Percentiles rank a stretch among this genome's conserved stretches.
These are phyloP conservation scores for Haplosporangium sp. DNA, from an alignment of 371 early-diverging fungal species.

Conservation along the genomic window DNA sequence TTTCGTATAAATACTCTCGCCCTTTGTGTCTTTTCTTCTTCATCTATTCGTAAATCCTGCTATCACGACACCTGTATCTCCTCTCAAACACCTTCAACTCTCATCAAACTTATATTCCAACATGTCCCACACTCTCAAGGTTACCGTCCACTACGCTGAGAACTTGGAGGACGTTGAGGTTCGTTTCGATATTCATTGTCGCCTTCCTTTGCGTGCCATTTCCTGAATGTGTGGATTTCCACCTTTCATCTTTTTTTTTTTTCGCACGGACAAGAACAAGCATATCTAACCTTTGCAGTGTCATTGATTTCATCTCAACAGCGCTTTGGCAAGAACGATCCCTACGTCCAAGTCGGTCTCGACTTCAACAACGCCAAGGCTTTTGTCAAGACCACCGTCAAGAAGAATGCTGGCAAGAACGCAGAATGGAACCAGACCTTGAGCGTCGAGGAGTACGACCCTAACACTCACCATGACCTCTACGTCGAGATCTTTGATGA, in stretches of 20 bases:
- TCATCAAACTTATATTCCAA: neutral
- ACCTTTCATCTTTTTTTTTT: neutral
- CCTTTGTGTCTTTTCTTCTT: neutral
- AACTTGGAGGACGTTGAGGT: slow-evolving; percentile 45
- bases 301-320: neutral
- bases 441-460: slow-evolving; percentile 35
- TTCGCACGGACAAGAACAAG: no score
- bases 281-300: no score
- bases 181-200: neutral
- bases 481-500: slow-evolving; percentile 67
- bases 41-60: neutral
- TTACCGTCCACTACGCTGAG: slow-evolving; percentile 16
- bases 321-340: slow-evolving; percentile 47
- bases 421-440: slow-evolving; percentile 66
- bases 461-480: slow-evolving; percentile 57
- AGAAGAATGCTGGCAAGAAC: slow-evolving; percentile 60
- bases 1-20: slow-evolving; percentile 9
- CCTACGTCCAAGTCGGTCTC: slow-evolving; percentile 27
- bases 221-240: neutral
- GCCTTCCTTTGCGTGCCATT: neutral
- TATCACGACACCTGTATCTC: no score
- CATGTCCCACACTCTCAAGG: slow-evolving; percentile 18
- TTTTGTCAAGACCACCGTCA: slow-evolving; percentile 17
- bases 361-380: slow-evolving; percentile 29
- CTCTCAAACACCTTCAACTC: neutral